These are phyloP conservation scores for Silene coronaria DNA, from an alignment of 179 eudicot genomes.

Conservation along the genomic window DNA sequence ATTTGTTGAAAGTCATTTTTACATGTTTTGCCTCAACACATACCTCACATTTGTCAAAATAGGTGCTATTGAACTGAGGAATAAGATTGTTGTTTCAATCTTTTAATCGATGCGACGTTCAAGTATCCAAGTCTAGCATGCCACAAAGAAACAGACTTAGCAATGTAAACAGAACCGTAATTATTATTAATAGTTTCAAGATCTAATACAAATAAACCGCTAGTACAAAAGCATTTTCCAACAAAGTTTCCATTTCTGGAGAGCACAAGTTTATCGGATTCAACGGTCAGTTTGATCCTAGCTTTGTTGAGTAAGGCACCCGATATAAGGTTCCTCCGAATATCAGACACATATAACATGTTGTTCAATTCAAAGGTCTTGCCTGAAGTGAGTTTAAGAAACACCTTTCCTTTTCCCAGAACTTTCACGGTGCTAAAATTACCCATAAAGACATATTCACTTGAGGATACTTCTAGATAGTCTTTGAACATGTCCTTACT, in stretches of 20 bases:
- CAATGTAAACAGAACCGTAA: background rate
- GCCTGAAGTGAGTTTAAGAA: background rate
- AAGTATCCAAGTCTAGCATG: background rate
- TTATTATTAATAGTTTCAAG: background rate
- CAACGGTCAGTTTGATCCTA: background rate
- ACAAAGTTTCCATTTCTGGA: background rate
- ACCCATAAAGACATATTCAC: background rate
- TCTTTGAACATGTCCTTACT: no score
- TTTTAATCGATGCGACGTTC: background rate
- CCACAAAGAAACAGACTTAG: background rate
- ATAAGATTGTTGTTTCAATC: background rate
- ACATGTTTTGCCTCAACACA: conserved; percentile 3
- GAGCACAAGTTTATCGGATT: no score
- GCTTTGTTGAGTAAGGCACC: background rate
- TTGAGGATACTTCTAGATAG: no score
- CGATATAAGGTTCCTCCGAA: background rate
- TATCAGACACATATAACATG: background rate
- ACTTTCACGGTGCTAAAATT: background rate
- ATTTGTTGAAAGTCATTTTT: background rate
- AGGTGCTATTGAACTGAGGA: background rate
- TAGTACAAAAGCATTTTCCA: background rate
- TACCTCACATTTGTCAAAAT: background rate
- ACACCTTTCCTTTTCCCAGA: background rate
- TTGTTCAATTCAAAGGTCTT: background rate
- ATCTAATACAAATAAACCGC: background rate